A percentile compares a stretch with the other conserved stretches of the same genome.
phyloP scores from a whole-genome alignment of 2,329 filamentous ascomycete species.

The Colletotrichum tropicicola region DNA sequence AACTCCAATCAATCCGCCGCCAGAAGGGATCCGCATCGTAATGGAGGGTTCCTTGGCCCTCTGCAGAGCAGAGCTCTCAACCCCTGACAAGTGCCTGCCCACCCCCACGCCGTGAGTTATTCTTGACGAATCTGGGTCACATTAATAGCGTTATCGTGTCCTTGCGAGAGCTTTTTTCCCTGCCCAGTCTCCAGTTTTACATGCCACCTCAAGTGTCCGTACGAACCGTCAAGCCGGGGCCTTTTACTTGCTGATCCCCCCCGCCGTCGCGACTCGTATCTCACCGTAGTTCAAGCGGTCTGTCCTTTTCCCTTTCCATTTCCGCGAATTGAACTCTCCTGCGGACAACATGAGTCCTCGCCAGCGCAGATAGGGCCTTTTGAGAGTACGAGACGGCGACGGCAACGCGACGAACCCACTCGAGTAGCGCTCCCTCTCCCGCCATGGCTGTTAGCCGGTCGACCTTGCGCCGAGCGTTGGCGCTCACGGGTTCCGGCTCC shows the following conservation, averaged over 20 bases:
- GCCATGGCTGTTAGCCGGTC: conserved; percentile 2
- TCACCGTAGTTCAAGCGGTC: background rate
- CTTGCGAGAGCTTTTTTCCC: background rate
- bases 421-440: background rate
- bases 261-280: conserved; percentile 10
- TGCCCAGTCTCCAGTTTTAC: background rate
- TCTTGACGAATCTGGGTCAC: background rate
- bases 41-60: background rate
- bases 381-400: background rate
- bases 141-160: background rate
- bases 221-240: background rate
- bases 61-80: background rate
- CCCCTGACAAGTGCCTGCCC: background rate
- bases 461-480: conserved; percentile 12
- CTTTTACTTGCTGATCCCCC: conserved; percentile 9
- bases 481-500: conserved; percentile 14
- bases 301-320: background rate
- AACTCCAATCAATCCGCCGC: background rate
- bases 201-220: conserved; percentile 9
- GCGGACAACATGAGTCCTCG: conserved; percentile 11
- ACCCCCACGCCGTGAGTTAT: background rate
- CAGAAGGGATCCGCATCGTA: background rate
- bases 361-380: background rate
- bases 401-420: background rate
- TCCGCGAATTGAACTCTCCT: background rate